These are phyloP conservation scores for bread wheat (Triticum aestivum) DNA, from an alignment of 176 grass and related monocot genomes.

Conservation along the genomic window IWGSC_CS_RefSeq_v2.1 NC_057803.1:15665666-15666165, in stretches of 20 bases:
- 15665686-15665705: conserved; percentile 56
- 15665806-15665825: conserved; percentile 38
- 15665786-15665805: conserved; percentile 82
- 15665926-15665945: conserved; percentile 51
- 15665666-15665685: conserved; percentile 45
- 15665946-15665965: conserved; percentile 57
- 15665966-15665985: conserved; percentile 66
- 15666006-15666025: conserved; percentile 47
- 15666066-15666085: conserved; percentile 55
- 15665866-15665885: conserved; percentile 45
- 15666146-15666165: conserved; percentile 58
- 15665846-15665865: conserved; percentile 60
- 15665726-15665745: conserved; percentile 55
- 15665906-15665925: conserved; percentile 37
- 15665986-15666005: conserved; percentile 44
- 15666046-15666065: conserved; percentile 51
- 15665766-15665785: conserved; percentile 41
- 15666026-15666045: conserved; percentile 46
- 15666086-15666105: conserved; percentile 62
- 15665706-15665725: conserved; percentile 26
- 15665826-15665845: conserved; percentile 49
- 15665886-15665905: conserved; percentile 38
- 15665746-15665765: conserved; percentile 42
- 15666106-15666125: conserved; percentile 77
- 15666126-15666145: conserved; percentile 41